A percentile compares a stretch with the other conserved stretches of the same genome.
Evolutionary conservation across 83 land plant species (phyloP).

Genomic region (Isoetes engelmannii): DNA sequence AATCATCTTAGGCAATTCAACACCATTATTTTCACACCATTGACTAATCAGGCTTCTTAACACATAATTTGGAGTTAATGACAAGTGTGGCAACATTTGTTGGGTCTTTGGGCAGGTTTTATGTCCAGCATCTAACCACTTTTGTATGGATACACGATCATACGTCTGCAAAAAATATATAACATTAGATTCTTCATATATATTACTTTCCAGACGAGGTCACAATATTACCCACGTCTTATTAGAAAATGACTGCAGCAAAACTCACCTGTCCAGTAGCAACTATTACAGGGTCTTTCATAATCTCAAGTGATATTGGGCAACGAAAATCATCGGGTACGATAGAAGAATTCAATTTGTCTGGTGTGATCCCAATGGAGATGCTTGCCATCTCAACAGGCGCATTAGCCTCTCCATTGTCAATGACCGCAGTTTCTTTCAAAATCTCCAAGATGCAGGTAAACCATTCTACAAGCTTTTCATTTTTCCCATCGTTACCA

Average conservation of each 20-base stretch:
- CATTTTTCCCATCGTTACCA: slow-evolving; percentile 36
- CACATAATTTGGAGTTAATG: slow-evolving; percentile 66
- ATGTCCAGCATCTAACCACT: slow-evolving; percentile 75
- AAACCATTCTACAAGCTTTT: slow-evolving; percentile 48
- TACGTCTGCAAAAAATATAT: slow-evolving; percentile 52
- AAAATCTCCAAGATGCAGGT: slow-evolving; percentile 43
- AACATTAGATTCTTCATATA: too few relatives aligned
- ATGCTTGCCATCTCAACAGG: too few relatives aligned
- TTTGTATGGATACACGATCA: slow-evolving; percentile 71
- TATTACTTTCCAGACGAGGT: too few relatives aligned
- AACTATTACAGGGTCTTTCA: slow-evolving; percentile 91
- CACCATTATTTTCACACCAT: slow-evolving; percentile 60
- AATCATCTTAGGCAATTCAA: slow-evolving; percentile 43
- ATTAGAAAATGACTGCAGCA: too few relatives aligned
- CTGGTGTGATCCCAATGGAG: slow-evolving; percentile 16
- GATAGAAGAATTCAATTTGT: slow-evolving; percentile 40
- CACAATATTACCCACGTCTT: too few relatives aligned
- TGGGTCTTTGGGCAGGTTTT: slow-evolving; percentile 77
- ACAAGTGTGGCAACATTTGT: slow-evolving; percentile 49
- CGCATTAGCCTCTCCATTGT: slow-evolving; percentile 35
- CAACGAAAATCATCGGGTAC: slow-evolving; percentile 88
- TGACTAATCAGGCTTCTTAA: slow-evolving; percentile 64
- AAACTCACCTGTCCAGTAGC: slow-evolving; percentile 79
- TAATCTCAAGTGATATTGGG: slow-evolving; percentile 84
- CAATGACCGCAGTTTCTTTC: slow-evolving; percentile 53